These are phyloP conservation scores for Amylocystis lapponica DNA, from an alignment of 768 basidiomycete genomes.

Conservation along the genomic window DNA sequence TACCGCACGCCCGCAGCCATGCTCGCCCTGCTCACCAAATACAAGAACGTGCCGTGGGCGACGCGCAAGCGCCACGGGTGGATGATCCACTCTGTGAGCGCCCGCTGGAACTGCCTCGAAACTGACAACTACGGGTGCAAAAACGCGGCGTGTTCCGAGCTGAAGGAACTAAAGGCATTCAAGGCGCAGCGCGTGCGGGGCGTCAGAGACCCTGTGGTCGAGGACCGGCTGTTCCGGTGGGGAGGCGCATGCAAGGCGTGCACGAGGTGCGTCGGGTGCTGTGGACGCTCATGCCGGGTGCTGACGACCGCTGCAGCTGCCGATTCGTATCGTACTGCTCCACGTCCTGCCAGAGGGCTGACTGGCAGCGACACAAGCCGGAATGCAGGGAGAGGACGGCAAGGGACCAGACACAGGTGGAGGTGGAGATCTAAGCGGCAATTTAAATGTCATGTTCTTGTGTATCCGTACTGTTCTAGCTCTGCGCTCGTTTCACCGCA, in stretches of 20 bases:
- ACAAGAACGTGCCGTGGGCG: slow-evolving; percentile 16
- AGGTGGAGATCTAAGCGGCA: not conserved
- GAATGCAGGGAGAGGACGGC: slow-evolving; percentile 12
- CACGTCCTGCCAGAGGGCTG: slow-evolving; percentile 19
- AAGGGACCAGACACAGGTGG: not conserved
- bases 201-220: slow-evolving; percentile 18
- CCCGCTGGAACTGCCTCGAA: slow-evolving; percentile 24
- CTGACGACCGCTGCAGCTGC: slow-evolving; percentile 6
- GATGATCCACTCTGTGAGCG: slow-evolving; percentile 16
- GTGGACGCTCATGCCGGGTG: too few relatives aligned
- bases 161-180: slow-evolving; percentile 14
- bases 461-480: too few relatives aligned
- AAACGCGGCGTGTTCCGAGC: slow-evolving; percentile 18
- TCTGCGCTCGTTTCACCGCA: too few relatives aligned
- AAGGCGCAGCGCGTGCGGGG: slow-evolving; percentile 16
- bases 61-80: slow-evolving; percentile 16
- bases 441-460: too few relatives aligned
- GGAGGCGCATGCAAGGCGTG: slow-evolving; percentile 20
- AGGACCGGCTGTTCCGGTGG: slow-evolving; percentile 22
- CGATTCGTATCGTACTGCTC: slow-evolving; percentile 20
- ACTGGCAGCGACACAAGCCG: slow-evolving; percentile 20
- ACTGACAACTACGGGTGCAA: slow-evolving; percentile 18
- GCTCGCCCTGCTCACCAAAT: slow-evolving; percentile 14
- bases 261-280: slow-evolving; percentile 12
- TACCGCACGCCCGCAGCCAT: slow-evolving; percentile 14